Evolutionary conservation across 2,329 filamentous ascomycete genomes (phyloP).

Genomic region (Diaporthe batatas): DNA sequence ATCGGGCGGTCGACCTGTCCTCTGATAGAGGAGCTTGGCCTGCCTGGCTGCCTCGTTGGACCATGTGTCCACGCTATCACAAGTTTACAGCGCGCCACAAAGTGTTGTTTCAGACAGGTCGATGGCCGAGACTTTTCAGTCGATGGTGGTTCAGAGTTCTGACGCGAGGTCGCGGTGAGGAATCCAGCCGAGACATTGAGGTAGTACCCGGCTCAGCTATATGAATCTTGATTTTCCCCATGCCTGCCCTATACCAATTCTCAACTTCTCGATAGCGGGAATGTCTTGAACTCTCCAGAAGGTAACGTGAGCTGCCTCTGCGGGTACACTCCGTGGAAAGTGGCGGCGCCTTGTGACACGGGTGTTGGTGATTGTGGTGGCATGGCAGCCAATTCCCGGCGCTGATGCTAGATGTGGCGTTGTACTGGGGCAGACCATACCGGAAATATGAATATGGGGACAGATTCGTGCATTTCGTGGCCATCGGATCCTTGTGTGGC

Average conservation of each 20-base stretch:
- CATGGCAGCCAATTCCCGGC: neutral
- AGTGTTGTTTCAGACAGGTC: neutral
- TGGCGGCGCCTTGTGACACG: neutral
- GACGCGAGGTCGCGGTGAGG: neutral
- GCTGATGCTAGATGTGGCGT: neutral
- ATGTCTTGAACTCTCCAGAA: neutral
- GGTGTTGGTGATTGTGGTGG: neutral
- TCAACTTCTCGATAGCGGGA: neutral
- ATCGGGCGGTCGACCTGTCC: neutral
- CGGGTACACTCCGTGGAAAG: neutral
- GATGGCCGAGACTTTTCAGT: neutral
- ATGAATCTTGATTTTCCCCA: constrained; percentile 11
- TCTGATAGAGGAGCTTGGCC: neutral
- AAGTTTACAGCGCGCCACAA: constrained; percentile 6
- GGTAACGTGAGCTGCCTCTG: neutral
- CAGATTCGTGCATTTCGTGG: neutral
- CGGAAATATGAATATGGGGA: neutral
- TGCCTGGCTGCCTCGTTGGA: neutral
- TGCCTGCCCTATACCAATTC: neutral
- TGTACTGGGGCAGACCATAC: neutral
- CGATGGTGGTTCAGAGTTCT: neutral
- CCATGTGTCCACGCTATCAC: neutral
- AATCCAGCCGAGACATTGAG: neutral
- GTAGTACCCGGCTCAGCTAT: neutral
- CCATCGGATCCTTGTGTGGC: neutral